Percentiles rank a stretch among this genome's conserved stretches.
Conservation (phyloP, 2,329 filamentous ascomycete genomes). For the Colletotrichum sp. region DNA sequence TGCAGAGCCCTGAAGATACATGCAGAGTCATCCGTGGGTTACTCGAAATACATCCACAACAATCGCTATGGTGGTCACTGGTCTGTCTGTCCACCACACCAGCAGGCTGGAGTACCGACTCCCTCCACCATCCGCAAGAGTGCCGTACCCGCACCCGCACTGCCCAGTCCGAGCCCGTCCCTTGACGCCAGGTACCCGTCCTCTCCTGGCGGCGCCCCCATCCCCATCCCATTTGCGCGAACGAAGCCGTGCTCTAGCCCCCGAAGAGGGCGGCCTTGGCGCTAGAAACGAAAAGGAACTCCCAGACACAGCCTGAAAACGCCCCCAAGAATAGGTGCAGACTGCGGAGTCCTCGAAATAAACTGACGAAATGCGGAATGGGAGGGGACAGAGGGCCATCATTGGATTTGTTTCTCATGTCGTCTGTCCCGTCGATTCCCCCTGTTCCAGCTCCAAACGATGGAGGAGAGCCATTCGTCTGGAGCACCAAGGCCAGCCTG, state of each 20-base stretch:
- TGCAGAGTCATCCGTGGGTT: background rate
- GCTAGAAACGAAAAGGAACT: constrained; percentile 12
- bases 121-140: background rate
- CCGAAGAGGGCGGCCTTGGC: background rate
- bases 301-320: constrained; percentile 1
- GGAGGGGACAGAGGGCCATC: background rate
- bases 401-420: background rate
- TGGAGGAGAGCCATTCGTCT: background rate
- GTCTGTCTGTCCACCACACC: background rate
- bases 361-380: background rate
- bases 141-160: background rate
- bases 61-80: background rate
- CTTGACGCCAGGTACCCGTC: constrained; percentile 12
- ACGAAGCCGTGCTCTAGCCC: background rate
- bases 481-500: background rate
- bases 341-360: background rate
- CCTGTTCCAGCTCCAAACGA: constrained; percentile 5
- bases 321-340: background rate
- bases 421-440: background rate
- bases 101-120: background rate
- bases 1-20: background rate
- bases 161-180: constrained; percentile 2
- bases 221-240: background rate
- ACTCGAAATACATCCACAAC: background rate
- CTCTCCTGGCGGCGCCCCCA: background rate